Base-by-base conservation (phyloP, 139 green algal species). In the Chlorokybus atmophyticus region DNA sequence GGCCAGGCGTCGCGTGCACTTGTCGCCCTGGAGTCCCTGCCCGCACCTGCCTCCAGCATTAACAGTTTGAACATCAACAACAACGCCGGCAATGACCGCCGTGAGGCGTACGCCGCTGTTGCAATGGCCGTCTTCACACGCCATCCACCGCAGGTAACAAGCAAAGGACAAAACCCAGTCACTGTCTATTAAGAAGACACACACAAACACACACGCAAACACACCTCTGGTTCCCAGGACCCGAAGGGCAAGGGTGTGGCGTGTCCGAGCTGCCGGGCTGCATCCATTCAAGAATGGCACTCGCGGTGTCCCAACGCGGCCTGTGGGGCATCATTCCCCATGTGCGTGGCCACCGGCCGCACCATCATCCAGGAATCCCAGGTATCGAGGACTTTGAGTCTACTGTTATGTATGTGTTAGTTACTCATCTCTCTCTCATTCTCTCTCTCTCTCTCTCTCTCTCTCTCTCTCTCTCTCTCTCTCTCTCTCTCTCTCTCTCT, bases 271-370 rank as follows among this genome's bases (percentile, higher is more conserved):
- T 52, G 25, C 14, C 44, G 6, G 5, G n/a, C 10, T 23, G 7
- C 19, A 5, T 23, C 19, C 51, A 8, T 26, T n/a, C 10, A 58
- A 5, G 51, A 58, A 8, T 58, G 51, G 51, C 17, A 6, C 14
- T 52, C 79, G 23, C 50, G 28, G 5, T 6, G 62, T 2, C 68
- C 77, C 57, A 67, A 42, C 28, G 31, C 27, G 28, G 60, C 14
- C n/a, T 8, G 4, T 5, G 32, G 51, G 40, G 30, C 10, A 30
- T 21, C 21, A 7, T 21, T 23, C 30, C 52, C 79, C 69, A 67
- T 88, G 49, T 88, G 82, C 40, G 68, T 87, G 2, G 78, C 78
- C 3, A 75, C 55, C 3, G 82, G 82, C 27, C 62, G 60, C 27
- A 58, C 75, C 32, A 66, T 88, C 26, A 50, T 38, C 28, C 58